Percentiles rank a stretch among this genome's conserved stretches.
Evolutionary conservation across 108 stramenopile genomes (phyloP).

Genomic region (Skeletonema marinoi): DNA sequence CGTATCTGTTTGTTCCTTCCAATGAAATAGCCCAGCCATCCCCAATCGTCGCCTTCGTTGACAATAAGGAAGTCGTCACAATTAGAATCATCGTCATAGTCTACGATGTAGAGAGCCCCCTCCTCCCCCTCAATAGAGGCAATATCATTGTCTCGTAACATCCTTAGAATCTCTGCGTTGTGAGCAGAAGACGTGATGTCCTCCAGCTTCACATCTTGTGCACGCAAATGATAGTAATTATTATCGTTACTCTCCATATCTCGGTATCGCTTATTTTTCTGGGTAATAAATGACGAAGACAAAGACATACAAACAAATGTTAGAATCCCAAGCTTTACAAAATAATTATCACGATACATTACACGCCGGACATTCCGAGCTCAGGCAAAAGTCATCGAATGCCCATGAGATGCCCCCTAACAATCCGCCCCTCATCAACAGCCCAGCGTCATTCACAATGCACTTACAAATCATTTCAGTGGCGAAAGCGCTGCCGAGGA

Average conservation of each 20-base stretch:
- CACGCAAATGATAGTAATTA: neutral
- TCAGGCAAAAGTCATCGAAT: too few species aligned
- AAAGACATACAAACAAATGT: too few species aligned
- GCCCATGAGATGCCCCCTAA: too few species aligned
- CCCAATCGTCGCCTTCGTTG: neutral
- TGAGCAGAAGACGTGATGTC: neutral
- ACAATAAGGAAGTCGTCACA: neutral
- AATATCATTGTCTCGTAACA: neutral
- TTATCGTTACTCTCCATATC: neutral
- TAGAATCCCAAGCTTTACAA: too few species aligned
- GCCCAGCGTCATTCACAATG: too few species aligned
- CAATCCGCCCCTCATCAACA: too few species aligned
- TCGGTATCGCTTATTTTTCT: neutral
- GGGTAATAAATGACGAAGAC: too few species aligned
- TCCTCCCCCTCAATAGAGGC: neutral
- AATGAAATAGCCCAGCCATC: slow-evolving; percentile 3
- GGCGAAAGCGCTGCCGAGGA: too few species aligned
- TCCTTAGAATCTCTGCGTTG: neutral
- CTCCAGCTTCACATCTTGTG: neutral
- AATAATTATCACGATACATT: too few species aligned
- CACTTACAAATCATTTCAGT: too few species aligned
- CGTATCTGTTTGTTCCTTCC: neutral
- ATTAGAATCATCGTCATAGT: too few species aligned
- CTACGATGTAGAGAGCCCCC: neutral
- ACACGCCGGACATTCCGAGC: too few species aligned